A percentile compares a stretch with the other conserved stretches of the same genome.
Evolutionary conservation across 2,329 filamentous ascomycete species (phyloP).

Genomic region (Cladosporium colombiae): DNA sequence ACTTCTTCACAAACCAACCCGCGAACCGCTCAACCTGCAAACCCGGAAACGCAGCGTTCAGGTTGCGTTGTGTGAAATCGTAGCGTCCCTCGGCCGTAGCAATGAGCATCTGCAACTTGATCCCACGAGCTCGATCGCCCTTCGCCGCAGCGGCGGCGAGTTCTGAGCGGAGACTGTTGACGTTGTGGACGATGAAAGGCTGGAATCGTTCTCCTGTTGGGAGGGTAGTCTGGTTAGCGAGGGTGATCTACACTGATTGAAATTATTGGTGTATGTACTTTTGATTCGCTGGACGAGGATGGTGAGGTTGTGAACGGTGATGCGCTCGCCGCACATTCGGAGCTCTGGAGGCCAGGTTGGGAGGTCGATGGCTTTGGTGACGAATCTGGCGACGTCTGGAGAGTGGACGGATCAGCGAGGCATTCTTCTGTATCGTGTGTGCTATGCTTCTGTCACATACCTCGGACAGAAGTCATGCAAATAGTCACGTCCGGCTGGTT

Average conservation of each 20-base stretch:
- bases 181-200: conserved; percentile 45
- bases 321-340: conserved; percentile 66
- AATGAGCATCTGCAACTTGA: conserved; percentile 60
- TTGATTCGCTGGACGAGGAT: conserved; percentile 53
- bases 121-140: conserved; percentile 39
- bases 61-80: conserved; percentile 60
- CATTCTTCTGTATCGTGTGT: neutral
- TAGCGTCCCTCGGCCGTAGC: conserved; percentile 70
- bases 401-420: neutral
- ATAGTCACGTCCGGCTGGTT: conserved; percentile 55
- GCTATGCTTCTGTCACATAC: neutral
- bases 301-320: conserved; percentile 63
- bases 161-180: conserved; percentile 52
- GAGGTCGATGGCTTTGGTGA: conserved; percentile 68
- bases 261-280: no score
- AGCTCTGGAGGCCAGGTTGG: conserved; percentile 68
- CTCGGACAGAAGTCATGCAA: conserved; percentile 66
- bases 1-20: conserved; percentile 40
- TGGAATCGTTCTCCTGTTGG: conserved; percentile 22
- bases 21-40: conserved; percentile 40
- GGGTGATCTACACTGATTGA: no score
- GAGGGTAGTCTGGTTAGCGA: conserved; percentile 1
- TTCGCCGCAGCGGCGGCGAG: conserved; percentile 45
- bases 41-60: conserved; percentile 54
- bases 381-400: conserved; percentile 67